Evolutionary conservation across 176 grass and related monocot genomes (phyloP), one percentile per base, ranked within the genome.

Genomic region (Puya raimondii): DNA sequence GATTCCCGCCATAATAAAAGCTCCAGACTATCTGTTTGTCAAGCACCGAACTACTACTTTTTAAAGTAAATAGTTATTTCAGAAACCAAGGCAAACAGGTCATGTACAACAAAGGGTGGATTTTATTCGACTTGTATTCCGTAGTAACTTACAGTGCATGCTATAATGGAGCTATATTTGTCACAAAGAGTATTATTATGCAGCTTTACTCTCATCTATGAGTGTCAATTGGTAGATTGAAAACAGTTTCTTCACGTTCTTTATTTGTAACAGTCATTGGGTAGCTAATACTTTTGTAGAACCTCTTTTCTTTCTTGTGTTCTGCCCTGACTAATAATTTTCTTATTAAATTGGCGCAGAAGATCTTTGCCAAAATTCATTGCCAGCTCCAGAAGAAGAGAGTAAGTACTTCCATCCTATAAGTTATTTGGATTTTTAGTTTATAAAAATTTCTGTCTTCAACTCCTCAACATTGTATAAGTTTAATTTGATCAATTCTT

Each of bases 331-430:
- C 67, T 21, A 64, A 67, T 47, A 12, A 48, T 11, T 42, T 67
- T 73, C 83, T 49, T 16, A 76, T 72, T 67, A 52, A 23, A 58
- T 26, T 48, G 23, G 29, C 75, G 53, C 71, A 96, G 91, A 86
- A 25, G 78, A 73, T 57, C 76, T 66, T 76, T 91, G 88, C 72
- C 65, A 80, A 49, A 96, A 91, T 61, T 63, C 48, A 73, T 16
- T 15, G 0, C 61, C 70, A 47, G 16, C 69, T 69, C 77, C 47
- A 69, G 75, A 84, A 73, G 85, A 84, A 88, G 58, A 66, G 54
- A 64, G 49, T 64, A 86, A 80, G 59, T 58, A 47, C 70, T 26
- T 26, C n/a, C n/a, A 70, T 7, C 64, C 50, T 18, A 66, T 48
- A 27, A 70, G 13, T 22, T 59, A 20, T n/a, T 9, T 8, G 20